Evolutionary conservation across 768 basidiomycete species (phyloP), one percentile per base, ranked within the genome.

Genomic region (Russula brevipes): DNA sequence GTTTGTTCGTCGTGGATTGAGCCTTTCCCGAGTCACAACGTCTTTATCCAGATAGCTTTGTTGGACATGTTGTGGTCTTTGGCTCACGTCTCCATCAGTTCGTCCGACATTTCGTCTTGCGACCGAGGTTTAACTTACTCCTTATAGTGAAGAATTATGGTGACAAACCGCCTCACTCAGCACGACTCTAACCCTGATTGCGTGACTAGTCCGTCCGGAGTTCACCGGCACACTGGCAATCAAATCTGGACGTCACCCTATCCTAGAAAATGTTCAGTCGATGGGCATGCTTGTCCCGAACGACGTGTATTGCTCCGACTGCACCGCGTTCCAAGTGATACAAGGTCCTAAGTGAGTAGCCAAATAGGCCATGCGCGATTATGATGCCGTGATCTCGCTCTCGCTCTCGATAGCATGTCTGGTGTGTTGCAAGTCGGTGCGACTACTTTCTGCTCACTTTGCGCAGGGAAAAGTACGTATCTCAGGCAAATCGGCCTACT

Each of bases 11-110:
- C 41, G 24, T 7, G 11, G 10, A 35, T 38, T 19, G 11, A 30
- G 42, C 10, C 35, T 24, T 31, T 5, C 11, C 42, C 30, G 39
- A 67, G 36, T n/a, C 17, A 30, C 61, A 36, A 54, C 33, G 12
- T 2, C 16, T 31, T 24, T 53, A 12, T 52, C 3, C 57, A 94
- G 92, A 81, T 97, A 19, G 92, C 94, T 0, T 76, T 94, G 59
- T 74, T 96, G 1, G 97, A 99, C 70, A 88, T 98, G 80, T 74
- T 98, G 3, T 89, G 89, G 83, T 85, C 91, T 5, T 96, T 94
- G 72, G 87, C 95, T 0, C 87, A 94, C 71, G 76, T 81, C 10
- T 86, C 94, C 4, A 91, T 90, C 54, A 80, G 93, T 94, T 71
- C 69, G 88, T 73, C 35, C 24, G 3, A 39, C 2, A 7, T 41